Evolutionary conservation across 140 eudicot genomes (phyloP), one percentile per base, ranked within the genome.

Genomic region (Flaveria floridana): DNA sequence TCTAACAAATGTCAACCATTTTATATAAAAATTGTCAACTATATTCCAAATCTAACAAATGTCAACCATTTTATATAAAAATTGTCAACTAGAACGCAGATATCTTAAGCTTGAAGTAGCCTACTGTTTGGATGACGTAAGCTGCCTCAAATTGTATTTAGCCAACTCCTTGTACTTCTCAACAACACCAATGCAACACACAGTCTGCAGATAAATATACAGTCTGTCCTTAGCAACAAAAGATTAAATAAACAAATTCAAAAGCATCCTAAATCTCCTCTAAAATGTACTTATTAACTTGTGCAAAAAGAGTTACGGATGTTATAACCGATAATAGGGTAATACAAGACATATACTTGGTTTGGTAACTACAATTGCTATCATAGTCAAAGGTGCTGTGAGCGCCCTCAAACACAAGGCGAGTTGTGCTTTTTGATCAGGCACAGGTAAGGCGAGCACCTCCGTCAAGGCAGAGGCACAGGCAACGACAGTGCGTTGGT

Each of bases 151-250:
- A 75, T 89, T 92, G 81, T 87, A 92, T 84, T 92, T 89, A 57
- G 98, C 95, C 74, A 92, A 82, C 79, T 92, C 96, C 86, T 92
- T 87, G 91, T 89, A 92, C 86, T 89, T 92, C 64, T 92, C 96
- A 66, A 92, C 95, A 16, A 92, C 89, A 25, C 98, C 96, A 46
- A 92, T 84, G 85, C 86, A 74, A 83, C 97, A 92, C 48, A 92
- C 90, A 16, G 97, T 89, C 97, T 92, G 92, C 67, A 78, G 26
- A 59, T 37, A 34, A 47, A 78, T 1, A 53, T 21, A 41, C 30
- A 53, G 6, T 18, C 26, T 0, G 65, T 73, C 18, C 14, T 68
- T 25, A 70, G 63, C 39, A 61, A 47, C 15, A 19, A 13, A 42
- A 57, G 10, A 46, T 41, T 39, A 68, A 68, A 68, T 5, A 18